A percentile compares a stretch with the other conserved stretches of the same genome.
These are phyloP conservation scores for Lactuca saligna DNA, from an alignment of 129 eudicot species.

Conservation along the genomic window DNA sequence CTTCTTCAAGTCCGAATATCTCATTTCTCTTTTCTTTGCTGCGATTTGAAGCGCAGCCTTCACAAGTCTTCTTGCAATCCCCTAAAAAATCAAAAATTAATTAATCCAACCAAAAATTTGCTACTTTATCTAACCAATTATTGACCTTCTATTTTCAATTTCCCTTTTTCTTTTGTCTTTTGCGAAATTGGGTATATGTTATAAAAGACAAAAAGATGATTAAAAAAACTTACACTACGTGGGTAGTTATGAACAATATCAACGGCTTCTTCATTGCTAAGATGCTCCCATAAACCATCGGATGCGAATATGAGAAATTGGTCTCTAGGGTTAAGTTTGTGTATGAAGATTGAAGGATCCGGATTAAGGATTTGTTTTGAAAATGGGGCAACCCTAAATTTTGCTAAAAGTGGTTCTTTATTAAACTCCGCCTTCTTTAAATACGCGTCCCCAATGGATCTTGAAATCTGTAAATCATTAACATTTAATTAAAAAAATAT, in stretches of 20 bases:
- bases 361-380: slow-evolving; percentile 65
- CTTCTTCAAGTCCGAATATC: slow-evolving; percentile 90
- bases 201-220: slow-evolving; percentile 1
- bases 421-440: slow-evolving; percentile 89
- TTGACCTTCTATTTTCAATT: neutral
- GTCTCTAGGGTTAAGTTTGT: slow-evolving; percentile 70
- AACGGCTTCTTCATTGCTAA: slow-evolving; percentile 87
- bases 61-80: slow-evolving; percentile 75
- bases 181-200: neutral
- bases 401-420: slow-evolving; percentile 68
- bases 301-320: slow-evolving; percentile 90
- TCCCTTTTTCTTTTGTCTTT: neutral
- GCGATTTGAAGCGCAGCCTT: slow-evolving; percentile 78
- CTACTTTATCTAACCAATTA: neutral
- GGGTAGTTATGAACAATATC: slow-evolving; percentile 70
- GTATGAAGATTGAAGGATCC: slow-evolving; percentile 71
- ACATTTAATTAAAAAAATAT: neutral
- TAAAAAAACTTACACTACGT: slow-evolving; percentile 53
- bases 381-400: slow-evolving; percentile 68
- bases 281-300: slow-evolving; percentile 98
- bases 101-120: neutral
- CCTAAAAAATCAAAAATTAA: slow-evolving; percentile 38
- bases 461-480: slow-evolving; percentile 60
- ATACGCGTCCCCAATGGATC: slow-evolving; percentile 88
- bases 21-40: slow-evolving; percentile 95